These are phyloP conservation scores for Sporothrix dimorphospora DNA, from an alignment of 2,329 filamentous ascomycete genomes.

Conservation along the genomic window DNA sequence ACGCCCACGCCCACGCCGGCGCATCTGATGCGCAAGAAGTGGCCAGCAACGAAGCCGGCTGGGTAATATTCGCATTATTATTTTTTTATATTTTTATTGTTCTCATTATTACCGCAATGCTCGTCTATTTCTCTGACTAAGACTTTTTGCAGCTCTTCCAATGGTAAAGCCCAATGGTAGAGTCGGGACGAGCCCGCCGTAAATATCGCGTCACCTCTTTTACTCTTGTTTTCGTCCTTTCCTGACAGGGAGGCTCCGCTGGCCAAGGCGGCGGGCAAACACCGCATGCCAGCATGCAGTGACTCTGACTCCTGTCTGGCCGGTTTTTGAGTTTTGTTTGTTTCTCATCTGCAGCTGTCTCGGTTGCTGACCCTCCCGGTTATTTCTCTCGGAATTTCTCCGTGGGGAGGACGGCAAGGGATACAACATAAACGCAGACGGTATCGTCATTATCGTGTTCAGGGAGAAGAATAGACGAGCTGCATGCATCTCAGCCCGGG, in stretches of 20 bases:
- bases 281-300: not conserved
- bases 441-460: not conserved
- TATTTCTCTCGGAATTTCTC: not conserved
- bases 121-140: not conserved
- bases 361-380: not conserved
- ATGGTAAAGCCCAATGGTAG: not conserved
- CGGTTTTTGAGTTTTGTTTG: not conserved
- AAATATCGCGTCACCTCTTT: not conserved
- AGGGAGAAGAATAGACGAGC: not conserved
- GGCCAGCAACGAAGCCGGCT: not conserved
- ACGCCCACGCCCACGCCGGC: not conserved
- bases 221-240: not conserved
- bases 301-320: conserved; percentile 15
- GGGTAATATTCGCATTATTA: not conserved
- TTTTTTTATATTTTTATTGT: not conserved
- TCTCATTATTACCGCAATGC: not conserved
- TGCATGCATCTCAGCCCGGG: not conserved
- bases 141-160: not conserved
- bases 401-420: not conserved
- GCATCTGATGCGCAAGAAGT: not conserved
- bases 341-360: not conserved
- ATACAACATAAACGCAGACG: conserved; percentile 3
- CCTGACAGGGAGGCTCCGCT: conserved; percentile 2
- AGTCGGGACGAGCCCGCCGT: not conserved
- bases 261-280: not conserved